Percentiles rank a stretch among this genome's conserved stretches.
Conservation (phyloP, 2,329 filamentous ascomycete genomes). For the Monascus ruber region DNA sequence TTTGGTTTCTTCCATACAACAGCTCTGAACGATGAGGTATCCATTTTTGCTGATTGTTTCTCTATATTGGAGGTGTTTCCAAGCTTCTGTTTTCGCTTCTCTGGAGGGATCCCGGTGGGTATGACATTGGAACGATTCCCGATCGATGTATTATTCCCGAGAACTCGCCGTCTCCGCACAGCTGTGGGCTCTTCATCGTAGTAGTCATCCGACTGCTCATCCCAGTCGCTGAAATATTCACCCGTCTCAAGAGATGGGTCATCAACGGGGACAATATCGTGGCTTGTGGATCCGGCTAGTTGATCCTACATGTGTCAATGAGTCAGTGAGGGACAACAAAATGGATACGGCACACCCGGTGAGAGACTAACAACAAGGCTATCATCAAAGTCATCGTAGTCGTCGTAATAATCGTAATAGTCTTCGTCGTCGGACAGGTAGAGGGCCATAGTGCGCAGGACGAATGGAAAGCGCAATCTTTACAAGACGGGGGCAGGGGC, state of each 20-base stretch:
- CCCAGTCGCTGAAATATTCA: slow-evolving; percentile 35
- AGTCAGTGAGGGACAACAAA: slow-evolving; percentile 2
- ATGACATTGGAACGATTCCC: slow-evolving; percentile 2
- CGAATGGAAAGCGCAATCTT: neutral
- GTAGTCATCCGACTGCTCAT: slow-evolving; percentile 35
- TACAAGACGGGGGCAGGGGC: neutral
- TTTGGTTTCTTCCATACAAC: slow-evolving; percentile 28
- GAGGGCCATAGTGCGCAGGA: neutral
- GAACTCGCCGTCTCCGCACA: slow-evolving; percentile 10
- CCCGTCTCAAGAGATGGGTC: slow-evolving; percentile 28
- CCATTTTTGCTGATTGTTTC: slow-evolving; percentile 7
- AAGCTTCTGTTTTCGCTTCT: slow-evolving; percentile 5
- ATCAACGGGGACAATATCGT: slow-evolving; percentile 29
- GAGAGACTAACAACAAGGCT: neutral
- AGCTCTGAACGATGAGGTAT: slow-evolving; percentile 24
- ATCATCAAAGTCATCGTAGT: slow-evolving; percentile 1
- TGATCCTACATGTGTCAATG: slow-evolving; percentile 23
- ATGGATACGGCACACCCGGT: no score
- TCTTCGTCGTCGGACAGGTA: slow-evolving; percentile 30
- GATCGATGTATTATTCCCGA: slow-evolving; percentile 4
- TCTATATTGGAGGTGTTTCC: slow-evolving; percentile 1
- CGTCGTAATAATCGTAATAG: slow-evolving; percentile 24
- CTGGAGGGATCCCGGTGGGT: neutral
- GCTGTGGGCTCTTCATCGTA: slow-evolving; percentile 32
- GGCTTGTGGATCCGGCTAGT: slow-evolving; percentile 29